Evolutionary conservation across 2,329 filamentous ascomycete genomes (phyloP).

Genomic region (Bretziella fagacearum): DNA sequence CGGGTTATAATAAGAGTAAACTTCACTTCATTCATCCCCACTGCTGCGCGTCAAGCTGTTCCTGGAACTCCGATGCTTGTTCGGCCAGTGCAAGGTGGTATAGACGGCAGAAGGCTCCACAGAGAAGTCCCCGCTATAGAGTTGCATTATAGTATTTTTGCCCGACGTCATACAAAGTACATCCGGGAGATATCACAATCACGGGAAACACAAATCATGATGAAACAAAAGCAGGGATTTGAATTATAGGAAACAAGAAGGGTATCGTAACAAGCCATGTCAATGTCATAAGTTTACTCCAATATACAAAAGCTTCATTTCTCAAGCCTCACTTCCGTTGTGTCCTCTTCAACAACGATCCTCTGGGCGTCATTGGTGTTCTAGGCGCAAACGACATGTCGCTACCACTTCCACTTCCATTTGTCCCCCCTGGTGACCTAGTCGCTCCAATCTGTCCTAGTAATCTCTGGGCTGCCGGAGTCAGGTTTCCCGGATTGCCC

Average conservation of each 20-base stretch:
- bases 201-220: neutral
- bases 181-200: neutral
- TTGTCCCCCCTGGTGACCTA: constrained; percentile 1
- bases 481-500: constrained; percentile 36
- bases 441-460: constrained; percentile 33
- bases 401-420: neutral
- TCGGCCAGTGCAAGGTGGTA: too few species aligned
- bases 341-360: constrained; percentile 2
- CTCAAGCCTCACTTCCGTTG: neutral
- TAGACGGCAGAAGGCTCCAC: too few species aligned
- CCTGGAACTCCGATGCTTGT: too few species aligned
- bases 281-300: too few species aligned
- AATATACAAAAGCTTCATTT: neutral
- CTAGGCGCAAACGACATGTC: neutral
- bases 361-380: constrained; percentile 2
- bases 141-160: neutral
- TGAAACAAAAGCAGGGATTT: neutral
- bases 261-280: neutral
- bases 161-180: neutral
- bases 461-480: constrained; percentile 56
- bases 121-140: neutral
- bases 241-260: neutral
- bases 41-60: too few species aligned
- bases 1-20: too few species aligned
- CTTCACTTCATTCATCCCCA: too few species aligned